Base-by-base conservation (phyloP, 129 eudicot genomes). In the Centaurea solstitialis region DNA sequence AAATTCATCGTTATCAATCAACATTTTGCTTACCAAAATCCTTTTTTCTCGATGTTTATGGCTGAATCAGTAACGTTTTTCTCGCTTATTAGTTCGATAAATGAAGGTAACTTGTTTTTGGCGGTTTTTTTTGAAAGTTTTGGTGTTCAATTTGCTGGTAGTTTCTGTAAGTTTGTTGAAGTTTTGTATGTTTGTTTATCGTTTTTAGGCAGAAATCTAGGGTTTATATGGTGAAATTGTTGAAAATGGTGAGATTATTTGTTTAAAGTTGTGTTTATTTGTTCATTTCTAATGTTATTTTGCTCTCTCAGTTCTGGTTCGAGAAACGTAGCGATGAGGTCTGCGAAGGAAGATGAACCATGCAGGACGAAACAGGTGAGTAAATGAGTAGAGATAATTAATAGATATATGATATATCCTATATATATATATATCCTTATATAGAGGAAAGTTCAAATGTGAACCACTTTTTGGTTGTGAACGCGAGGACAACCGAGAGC, bases 311-410 rank as follows among this genome's bases (percentile, higher is more conserved):
- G 76, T 45, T 79, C 76, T 30, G 17, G 15, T 47, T 1, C 82
- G 8, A 33, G 6, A 47, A 50, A 30, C 33, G 65, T 28, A 47
- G 53, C 53, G 21, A 69, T 69, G 75, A 69, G 33, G 76, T 1
- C 76, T 43, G 75, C 75, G 9, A 78, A 1, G 18, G 85, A 37
- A 41, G 68, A 45, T 37, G 74, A 18, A 40, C 30, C 70, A 73
- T 74, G 64, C 76, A 75, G n/a, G 61, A 33, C 22, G 50, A 33
- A 68, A 33, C 28, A 18, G 18, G 85, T 81, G 64, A 81, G 85
- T 81, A 75, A 67, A 57, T 57, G 22, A 5, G 22, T 57, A 17
- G 6, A 26, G 30, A 26, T 26, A 26, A 26, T 26, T 26, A 26
- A 26, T 26, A 26, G 30, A 26, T 26, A 26, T 26, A 26, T 26